These are phyloP conservation scores for Cladorrhinum sp. DNA, from an alignment of 2,329 filamentous ascomycete genomes.

Conservation along the genomic window DNA sequence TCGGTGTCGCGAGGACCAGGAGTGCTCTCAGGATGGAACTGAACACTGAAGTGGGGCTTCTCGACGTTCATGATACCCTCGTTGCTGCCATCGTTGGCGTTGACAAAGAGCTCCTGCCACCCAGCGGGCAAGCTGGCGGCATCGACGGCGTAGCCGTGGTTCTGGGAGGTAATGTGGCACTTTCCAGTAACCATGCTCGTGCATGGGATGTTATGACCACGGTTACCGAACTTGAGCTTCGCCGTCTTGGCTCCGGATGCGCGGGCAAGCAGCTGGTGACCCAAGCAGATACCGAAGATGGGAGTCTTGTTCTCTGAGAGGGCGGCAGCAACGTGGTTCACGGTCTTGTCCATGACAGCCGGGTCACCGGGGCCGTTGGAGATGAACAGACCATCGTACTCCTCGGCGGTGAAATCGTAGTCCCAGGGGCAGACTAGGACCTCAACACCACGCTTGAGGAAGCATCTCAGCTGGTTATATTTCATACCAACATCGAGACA, in stretches of 20 bases:
- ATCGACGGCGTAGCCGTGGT: slow-evolving; percentile 95
- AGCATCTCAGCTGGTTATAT: slow-evolving; percentile 94
- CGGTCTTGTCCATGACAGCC: slow-evolving; percentile 74
- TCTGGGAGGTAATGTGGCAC: slow-evolving; percentile 98
- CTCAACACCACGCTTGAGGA: slow-evolving; percentile 86
- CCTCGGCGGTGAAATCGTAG: slow-evolving; percentile 81
- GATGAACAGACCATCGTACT: slow-evolving; percentile 95
- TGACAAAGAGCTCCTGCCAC: slow-evolving; percentile 95
- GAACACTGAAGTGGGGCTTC: slow-evolving; percentile 96
- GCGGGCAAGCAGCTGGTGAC: slow-evolving; percentile 74
- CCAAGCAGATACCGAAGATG: slow-evolving; percentile 75
- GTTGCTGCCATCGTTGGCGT: slow-evolving; percentile 97
- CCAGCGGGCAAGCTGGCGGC: slow-evolving; percentile 68
- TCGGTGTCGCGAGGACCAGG: slow-evolving; percentile 94
- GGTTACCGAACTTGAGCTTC: slow-evolving; percentile 99
- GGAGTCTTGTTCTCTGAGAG: slow-evolving; percentile 49
- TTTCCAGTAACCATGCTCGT: slow-evolving; percentile 92
- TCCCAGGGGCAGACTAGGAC: slow-evolving; percentile 95
- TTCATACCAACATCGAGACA: slow-evolving; percentile 98
- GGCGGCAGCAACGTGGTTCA: slow-evolving; percentile 73
- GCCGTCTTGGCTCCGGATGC: slow-evolving; percentile 67
- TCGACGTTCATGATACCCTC: slow-evolving; percentile 88
- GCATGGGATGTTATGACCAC: slow-evolving; percentile 97
- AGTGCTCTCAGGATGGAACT: slow-evolving; percentile 97
- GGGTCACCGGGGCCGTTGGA: slow-evolving; percentile 98